Conservation (phyloP, 192 early-diverging fungal species). For the Phycomyces blakesleeanus region DNA sequence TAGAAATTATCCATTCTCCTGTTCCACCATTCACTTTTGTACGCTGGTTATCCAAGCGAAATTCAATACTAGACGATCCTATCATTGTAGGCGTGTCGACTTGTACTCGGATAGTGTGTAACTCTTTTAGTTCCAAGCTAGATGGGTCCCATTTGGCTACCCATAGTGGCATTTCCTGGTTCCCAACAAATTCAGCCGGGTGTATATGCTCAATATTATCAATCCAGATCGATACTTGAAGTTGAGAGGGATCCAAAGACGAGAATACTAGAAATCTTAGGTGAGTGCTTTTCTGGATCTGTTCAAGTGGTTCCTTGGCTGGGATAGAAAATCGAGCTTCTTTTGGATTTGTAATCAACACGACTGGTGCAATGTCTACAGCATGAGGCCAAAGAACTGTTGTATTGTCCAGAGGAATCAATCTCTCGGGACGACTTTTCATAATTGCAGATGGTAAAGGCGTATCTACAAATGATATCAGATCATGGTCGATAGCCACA, state of each 20-base stretch:
- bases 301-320: conserved; percentile 63
- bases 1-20: conserved; percentile 70
- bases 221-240: conserved; percentile 45
- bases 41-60: conserved; percentile 63
- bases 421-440: no score
- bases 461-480: conserved; percentile 79
- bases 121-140: conserved; percentile 59
- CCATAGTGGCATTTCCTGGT: conserved; percentile 66
- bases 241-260: conserved; percentile 21
- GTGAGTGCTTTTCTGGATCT: conserved; percentile 59
- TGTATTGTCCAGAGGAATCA: conserved; percentile 17
- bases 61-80: conserved; percentile 47
- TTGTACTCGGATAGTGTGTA: conserved; percentile 60
- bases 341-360: conserved; percentile 87
- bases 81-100: conserved; percentile 49
- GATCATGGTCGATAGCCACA: conserved; percentile 81
- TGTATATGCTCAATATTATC: conserved; percentile 47
- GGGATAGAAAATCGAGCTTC: conserved; percentile 73
- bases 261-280: conserved; percentile 80
- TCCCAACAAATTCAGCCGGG: conserved; percentile 32
- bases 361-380: conserved; percentile 54
- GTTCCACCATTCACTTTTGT: conserved; percentile 60
- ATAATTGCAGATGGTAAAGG: conserved; percentile 48
- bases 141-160: conserved; percentile 65
- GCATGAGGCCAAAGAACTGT: conserved; percentile 30